Percentiles rank a stretch among this genome's conserved stretches.
These are phyloP conservation scores for Penicillium cinerascens DNA, from an alignment of 495 filamentous ascomycete species.

Conservation along the genomic window DNA sequence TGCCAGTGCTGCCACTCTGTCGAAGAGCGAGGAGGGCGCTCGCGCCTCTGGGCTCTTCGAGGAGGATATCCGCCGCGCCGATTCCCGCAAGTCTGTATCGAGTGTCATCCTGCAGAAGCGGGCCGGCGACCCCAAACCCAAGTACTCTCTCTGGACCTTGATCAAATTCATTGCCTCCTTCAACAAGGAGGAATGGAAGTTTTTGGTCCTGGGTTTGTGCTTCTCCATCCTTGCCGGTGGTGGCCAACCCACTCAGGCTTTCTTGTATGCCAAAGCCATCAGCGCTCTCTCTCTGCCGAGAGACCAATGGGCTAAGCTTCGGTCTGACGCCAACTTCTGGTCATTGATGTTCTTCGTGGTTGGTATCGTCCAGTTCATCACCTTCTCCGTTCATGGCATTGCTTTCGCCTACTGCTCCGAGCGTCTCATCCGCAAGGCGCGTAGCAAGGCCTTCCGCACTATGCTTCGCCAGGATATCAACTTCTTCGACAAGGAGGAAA, in stretches of 20 bases:
- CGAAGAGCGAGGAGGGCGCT: slow-evolving; percentile 22
- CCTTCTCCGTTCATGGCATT: slow-evolving; percentile 64
- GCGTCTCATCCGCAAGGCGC: slow-evolving; percentile 72
- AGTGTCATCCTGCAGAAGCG: slow-evolving; percentile 61
- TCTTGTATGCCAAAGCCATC: slow-evolving; percentile 90
- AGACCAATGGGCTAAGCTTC: slow-evolving; percentile 46
- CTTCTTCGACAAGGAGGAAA: slow-evolving; percentile 84
- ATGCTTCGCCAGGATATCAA: slow-evolving; percentile 92
- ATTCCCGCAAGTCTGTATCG: slow-evolving; percentile 69
- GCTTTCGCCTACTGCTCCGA: slow-evolving; percentile 84
- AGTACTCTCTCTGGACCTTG: slow-evolving; percentile 77
- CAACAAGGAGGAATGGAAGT: slow-evolving; percentile 68
- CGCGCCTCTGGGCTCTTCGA: slow-evolving; percentile 13
- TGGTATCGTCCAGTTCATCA: slow-evolving; percentile 71
- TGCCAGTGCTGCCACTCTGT: slow-evolving; percentile 22
- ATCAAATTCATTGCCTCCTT: slow-evolving; percentile 81
- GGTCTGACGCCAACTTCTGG: slow-evolving; percentile 81
- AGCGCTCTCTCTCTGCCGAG: slow-evolving; percentile 55
- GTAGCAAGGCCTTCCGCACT: slow-evolving; percentile 73
- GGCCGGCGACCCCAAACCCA: slow-evolving; percentile 39
- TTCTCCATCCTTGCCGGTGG: slow-evolving; percentile 78
- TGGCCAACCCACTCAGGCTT: slow-evolving; percentile 80
- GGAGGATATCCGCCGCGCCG: slow-evolving; percentile 40
- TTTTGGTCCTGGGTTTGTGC: slow-evolving; percentile 74
- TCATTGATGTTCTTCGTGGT: slow-evolving; percentile 91